These are phyloP conservation scores for Lophiotrema nucula DNA, from an alignment of 495 filamentous ascomycete species.

Conservation along the genomic window DNA sequence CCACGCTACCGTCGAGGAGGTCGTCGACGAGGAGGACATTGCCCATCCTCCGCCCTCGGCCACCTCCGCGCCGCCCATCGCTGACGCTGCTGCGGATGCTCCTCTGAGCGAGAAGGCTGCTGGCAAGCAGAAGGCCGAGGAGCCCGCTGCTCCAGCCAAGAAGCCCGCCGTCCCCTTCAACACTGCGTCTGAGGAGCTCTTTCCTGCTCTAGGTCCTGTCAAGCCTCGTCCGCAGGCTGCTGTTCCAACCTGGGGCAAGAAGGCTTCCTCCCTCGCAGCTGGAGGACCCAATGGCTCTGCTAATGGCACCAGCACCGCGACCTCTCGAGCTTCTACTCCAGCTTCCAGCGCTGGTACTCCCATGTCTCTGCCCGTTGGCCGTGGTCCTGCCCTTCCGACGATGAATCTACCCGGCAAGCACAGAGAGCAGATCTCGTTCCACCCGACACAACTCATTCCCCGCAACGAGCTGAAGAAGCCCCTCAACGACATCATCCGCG, in stretches of 20 bases:
- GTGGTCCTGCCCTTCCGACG: slow-evolving; percentile 50
- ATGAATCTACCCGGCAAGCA: slow-evolving; percentile 76
- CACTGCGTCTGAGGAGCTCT: slow-evolving; percentile 81
- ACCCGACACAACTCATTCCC: slow-evolving; percentile 68
- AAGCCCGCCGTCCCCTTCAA: slow-evolving; percentile 55
- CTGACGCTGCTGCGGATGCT: slow-evolving; percentile 37
- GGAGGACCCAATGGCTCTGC: slow-evolving; percentile 59
- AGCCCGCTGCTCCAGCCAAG: slow-evolving; percentile 36
- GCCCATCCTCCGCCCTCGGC: slow-evolving; percentile 54
- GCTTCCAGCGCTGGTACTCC: slow-evolving; percentile 59
- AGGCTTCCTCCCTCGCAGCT: slow-evolving; percentile 54
- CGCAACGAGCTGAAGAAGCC: slow-evolving; percentile 77
- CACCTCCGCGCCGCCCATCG: slow-evolving; percentile 35
- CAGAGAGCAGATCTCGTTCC: slow-evolving; percentile 69
- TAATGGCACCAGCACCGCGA: slow-evolving; percentile 45
- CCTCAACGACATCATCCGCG: slow-evolving; percentile 74
- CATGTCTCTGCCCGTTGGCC: slow-evolving; percentile 42
- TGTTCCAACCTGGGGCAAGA: slow-evolving; percentile 66
- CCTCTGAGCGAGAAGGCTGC: slow-evolving; percentile 56
- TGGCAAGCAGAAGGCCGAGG: slow-evolving; percentile 59
- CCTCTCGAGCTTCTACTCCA: slow-evolving; percentile 58
- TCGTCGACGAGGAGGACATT: slow-evolving; percentile 73
- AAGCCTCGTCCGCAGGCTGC: slow-evolving; percentile 59
- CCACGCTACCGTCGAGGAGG: slow-evolving; percentile 71
- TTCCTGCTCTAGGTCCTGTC: slow-evolving; percentile 78